Evolutionary conservation across 1,139 yeast species (phyloP).

Genomic region (Scheffersomyces segobiensis): DNA sequence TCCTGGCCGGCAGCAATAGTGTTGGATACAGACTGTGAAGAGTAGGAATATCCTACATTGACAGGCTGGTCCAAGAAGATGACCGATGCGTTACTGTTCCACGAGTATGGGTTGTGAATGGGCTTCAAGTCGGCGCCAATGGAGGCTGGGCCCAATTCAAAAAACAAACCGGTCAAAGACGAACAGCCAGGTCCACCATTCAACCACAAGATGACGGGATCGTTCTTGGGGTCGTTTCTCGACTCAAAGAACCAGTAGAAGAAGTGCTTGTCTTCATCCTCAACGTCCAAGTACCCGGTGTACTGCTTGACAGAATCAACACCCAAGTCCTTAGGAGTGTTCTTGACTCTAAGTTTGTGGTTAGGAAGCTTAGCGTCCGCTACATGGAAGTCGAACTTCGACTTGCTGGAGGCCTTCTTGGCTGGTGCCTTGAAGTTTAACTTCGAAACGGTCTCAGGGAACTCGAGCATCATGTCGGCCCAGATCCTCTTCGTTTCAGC

Average conservation of each 20-base stretch:
- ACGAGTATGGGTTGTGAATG: slow-evolving; percentile 72
- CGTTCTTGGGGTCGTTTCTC: slow-evolving; percentile 82
- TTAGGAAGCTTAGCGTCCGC: slow-evolving; percentile 45
- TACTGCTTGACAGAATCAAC: slow-evolving; percentile 79
- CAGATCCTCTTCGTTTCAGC: slow-evolving; percentile 53
- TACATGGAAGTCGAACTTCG: slow-evolving; percentile 60
- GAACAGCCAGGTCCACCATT: slow-evolving; percentile 95
- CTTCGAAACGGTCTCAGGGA: slow-evolving; percentile 52
- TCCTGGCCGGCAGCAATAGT: slow-evolving; percentile 92
- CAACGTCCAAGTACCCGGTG: slow-evolving; percentile 85
- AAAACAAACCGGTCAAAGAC: slow-evolving; percentile 85
- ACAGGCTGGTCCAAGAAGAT: slow-evolving; percentile 95
- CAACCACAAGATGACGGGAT: slow-evolving; percentile 85
- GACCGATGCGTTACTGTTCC: slow-evolving; percentile 89
- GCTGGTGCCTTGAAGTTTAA: slow-evolving; percentile 54
- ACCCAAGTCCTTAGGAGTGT: slow-evolving; percentile 55
- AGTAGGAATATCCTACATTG: slow-evolving; percentile 89
- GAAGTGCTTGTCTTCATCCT: slow-evolving; percentile 80
- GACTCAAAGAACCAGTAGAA: slow-evolving; percentile 86
- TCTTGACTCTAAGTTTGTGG: slow-evolving; percentile 63
- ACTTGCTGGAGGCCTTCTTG: slow-evolving; percentile 38
- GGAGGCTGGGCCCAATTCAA: slow-evolving; percentile 86
- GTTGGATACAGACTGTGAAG: slow-evolving; percentile 59
- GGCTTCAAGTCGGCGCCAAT: slow-evolving; percentile 69
- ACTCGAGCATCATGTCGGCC: slow-evolving; percentile 60